A percentile compares a stretch with the other conserved stretches of the same genome.
phyloP scores from a whole-genome alignment of 2,329 filamentous ascomycete species.

The Leptographium wingfieldii region DNA sequence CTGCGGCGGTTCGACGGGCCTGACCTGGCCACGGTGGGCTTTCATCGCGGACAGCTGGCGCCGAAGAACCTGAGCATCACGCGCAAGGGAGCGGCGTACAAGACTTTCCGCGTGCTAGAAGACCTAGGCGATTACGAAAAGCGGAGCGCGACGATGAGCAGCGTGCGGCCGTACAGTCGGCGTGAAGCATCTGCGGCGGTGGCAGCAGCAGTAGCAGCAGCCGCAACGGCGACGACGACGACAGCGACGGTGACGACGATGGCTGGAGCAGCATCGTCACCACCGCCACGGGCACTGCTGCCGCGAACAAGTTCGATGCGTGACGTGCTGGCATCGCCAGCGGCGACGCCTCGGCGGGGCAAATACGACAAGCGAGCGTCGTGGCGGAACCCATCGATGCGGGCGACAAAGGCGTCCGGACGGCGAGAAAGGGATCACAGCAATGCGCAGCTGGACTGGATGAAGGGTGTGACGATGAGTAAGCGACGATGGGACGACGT shows the following conservation, averaged over 20 bases:
- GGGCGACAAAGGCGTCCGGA: constrained; percentile 31
- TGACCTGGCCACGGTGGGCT: constrained; percentile 56
- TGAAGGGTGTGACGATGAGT: constrained; percentile 55
- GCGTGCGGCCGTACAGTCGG: constrained; percentile 35
- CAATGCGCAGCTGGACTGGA: constrained; percentile 52
- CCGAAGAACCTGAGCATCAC: constrained; percentile 58
- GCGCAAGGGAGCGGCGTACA: constrained; percentile 73
- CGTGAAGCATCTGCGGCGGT: constrained; percentile 7
- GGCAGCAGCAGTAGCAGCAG: constrained; percentile 27
- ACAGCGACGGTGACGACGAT: background rate
- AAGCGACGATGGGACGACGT: constrained; percentile 18
- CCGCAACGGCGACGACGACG: background rate
- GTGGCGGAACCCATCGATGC: constrained; percentile 48
- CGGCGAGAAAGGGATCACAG: constrained; percentile 30
- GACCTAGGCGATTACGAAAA: constrained; percentile 44
- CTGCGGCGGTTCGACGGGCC: constrained; percentile 60
- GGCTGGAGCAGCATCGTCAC: background rate
- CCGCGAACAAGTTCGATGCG: constrained; percentile 6
- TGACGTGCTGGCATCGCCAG: constrained; percentile 18
- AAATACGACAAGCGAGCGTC: constrained; percentile 24
- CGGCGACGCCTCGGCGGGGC: constrained; percentile 24
- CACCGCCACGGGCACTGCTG: background rate
- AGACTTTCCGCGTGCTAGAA: constrained; percentile 67
- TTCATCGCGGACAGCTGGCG: constrained; percentile 54
- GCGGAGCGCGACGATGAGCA: constrained; percentile 48